Evolutionary conservation across 768 basidiomycete species (phyloP), one percentile per base, ranked within the genome.

Genomic region (Dentipellis sp.): DNA sequence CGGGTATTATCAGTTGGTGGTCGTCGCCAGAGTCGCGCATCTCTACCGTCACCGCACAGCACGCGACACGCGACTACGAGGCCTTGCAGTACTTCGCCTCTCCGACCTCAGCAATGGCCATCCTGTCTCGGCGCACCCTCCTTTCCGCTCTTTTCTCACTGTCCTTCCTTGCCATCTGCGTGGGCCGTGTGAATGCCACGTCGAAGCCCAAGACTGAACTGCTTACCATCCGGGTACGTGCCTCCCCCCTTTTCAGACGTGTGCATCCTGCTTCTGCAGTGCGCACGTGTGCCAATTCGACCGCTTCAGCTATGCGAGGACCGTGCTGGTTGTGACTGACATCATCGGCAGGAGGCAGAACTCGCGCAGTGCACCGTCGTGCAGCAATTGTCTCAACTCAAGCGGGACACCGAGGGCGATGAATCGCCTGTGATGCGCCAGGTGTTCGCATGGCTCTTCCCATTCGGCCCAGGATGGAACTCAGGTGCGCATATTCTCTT

Each of bases 381-480:
- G 10, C 66, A 71, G 55, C 69, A 70, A 64, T 74, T 91, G 53
- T 77, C 78, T 64, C 69, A 74, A 53, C 73, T 91, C 54, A 88
- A 88, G 67, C 66, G 71, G 55, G 72, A 76, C 9, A 68, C 88
- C 29, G 85, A 87, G 61, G 81, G 75, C 45, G 69, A 76, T 56
- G 77, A 82, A 67, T 90, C 87, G 23, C 85, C 87, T 34, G 67
- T 90, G 49, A 81, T 93, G 83, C 84, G 86, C 55, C 79, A 83
- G 64, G 76, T 91, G 37, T 94, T 94, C 70, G 74, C 78, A 4
- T 81, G 80, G 73, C 71, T 94, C 56, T 95, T 95, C 66, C 92
- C 92, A 37, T 95, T 94, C 65, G 88, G 89, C 36, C 91, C 91
- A 57, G 92, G 82, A 7, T 90, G 85, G 84, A 94, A 93, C 69